Conservation (phyloP, 306 rosid species). For the Carpinus viminea region DNA sequence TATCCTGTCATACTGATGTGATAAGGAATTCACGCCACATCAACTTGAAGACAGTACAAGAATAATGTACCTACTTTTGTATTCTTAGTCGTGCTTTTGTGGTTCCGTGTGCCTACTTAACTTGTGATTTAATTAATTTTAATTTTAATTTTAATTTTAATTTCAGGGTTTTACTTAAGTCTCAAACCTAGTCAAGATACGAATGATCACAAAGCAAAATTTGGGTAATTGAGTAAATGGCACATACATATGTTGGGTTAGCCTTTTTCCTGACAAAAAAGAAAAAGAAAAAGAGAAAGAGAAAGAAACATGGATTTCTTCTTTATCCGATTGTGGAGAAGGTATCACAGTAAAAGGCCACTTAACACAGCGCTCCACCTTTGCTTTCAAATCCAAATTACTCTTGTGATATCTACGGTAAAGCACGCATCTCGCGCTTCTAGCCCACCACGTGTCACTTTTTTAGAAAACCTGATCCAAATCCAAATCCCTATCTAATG, state of each 20-base stretch:
- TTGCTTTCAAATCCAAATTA: slow-evolving; percentile 44
- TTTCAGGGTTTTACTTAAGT: slow-evolving; percentile 10
- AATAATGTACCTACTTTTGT: too few species aligned
- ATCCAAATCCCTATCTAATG: not conserved
- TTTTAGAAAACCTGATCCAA: slow-evolving; percentile 26
- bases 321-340: slow-evolving; percentile 42
- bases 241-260: not conserved
- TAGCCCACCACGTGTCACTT: slow-evolving; percentile 32
- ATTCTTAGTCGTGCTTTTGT: too few species aligned
- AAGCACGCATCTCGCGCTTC: not conserved
- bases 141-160: not conserved
- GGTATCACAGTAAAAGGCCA: slow-evolving; percentile 29
- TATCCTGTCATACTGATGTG: too few species aligned
- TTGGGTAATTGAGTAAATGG: not conserved
- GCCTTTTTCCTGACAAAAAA: not conserved
- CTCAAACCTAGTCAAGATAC: slow-evolving; percentile 12
- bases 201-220: not conserved
- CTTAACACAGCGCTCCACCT: slow-evolving; percentile 34
- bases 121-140: slow-evolving; percentile 13
- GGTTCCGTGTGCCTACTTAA: not conserved
- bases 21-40: too few species aligned
- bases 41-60: too few species aligned
- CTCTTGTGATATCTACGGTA: slow-evolving; percentile 23
- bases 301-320: not conserved
- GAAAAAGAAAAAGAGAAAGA: not conserved